phyloP scores from a whole-genome alignment of 306 rosid genomes.

The Astragalus membranaceus region DNA sequence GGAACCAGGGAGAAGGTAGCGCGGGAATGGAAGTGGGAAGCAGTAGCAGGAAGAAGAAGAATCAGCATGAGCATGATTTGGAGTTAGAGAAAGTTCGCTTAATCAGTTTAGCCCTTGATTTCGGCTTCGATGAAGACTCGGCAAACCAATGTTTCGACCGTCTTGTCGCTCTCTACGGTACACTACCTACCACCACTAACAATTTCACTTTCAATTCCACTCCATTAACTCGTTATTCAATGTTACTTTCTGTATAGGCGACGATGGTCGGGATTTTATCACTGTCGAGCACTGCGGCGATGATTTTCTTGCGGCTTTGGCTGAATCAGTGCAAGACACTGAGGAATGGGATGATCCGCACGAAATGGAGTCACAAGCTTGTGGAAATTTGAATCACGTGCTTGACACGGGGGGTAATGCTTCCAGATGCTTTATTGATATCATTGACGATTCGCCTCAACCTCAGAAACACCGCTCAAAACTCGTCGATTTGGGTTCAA shows the following conservation, averaged over 20 bases:
- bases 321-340: slow-evolving; percentile 53
- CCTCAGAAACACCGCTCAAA: slow-evolving; percentile 18
- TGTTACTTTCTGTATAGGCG: slow-evolving; percentile 36
- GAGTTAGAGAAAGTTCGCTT: slow-evolving; percentile 70
- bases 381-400: slow-evolving; percentile 45
- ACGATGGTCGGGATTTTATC: slow-evolving; percentile 75
- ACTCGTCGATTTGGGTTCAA: slow-evolving; percentile 57
- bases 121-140: slow-evolving; percentile 68
- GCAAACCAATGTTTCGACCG: slow-evolving; percentile 66
- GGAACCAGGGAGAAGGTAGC: not conserved
- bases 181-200: not conserved
- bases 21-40: slow-evolving; percentile 42
- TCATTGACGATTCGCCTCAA: slow-evolving; percentile 41
- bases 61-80: slow-evolving; percentile 15
- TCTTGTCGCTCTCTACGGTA: slow-evolving; percentile 71
- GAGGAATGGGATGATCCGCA: slow-evolving; percentile 93
- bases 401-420: slow-evolving; percentile 28
- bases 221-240: not conserved
- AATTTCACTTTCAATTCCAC: not conserved
- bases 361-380: slow-evolving; percentile 74
- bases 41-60: slow-evolving; percentile 13
- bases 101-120: slow-evolving; percentile 70
- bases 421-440: slow-evolving; percentile 21
- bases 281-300: slow-evolving; percentile 90
- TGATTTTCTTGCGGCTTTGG: slow-evolving; percentile 69